These are phyloP conservation scores for Penicillium pancosmium DNA, from an alignment of 495 filamentous ascomycete species.

Conservation along the genomic window DNA sequence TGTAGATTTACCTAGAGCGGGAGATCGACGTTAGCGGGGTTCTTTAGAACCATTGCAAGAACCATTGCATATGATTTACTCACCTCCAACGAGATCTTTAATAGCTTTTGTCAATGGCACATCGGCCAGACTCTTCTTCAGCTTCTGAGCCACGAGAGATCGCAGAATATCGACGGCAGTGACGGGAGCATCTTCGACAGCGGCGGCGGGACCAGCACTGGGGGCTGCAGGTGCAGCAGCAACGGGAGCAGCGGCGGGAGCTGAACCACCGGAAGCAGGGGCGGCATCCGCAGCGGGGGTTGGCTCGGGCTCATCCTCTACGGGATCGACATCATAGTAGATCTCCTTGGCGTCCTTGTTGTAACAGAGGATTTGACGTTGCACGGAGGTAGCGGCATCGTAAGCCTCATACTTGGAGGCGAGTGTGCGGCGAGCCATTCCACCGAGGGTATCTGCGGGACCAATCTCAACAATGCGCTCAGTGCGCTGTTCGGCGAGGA, in stretches of 20 bases:
- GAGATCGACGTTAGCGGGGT: too few species aligned
- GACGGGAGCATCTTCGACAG: conserved; percentile 84
- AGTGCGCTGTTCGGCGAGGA: conserved; percentile 91
- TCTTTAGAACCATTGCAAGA: too few species aligned
- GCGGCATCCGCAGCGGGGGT: conserved; percentile 45
- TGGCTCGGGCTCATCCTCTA: conserved; percentile 82
- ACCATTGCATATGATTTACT: conserved; percentile 33
- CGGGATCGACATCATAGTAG: conserved; percentile 97
- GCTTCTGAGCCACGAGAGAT: conserved; percentile 93
- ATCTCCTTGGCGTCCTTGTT: conserved; percentile 99
- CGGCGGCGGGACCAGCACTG: conserved; percentile 83
- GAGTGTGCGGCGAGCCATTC: conserved; percentile 95
- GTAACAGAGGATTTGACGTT: conserved; percentile 98
- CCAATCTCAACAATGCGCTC: conserved; percentile 98
- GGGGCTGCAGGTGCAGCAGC: conserved; percentile 64
- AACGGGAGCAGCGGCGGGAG: conserved; percentile 53
- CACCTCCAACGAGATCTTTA: conserved; percentile 97
- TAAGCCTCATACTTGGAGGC: conserved; percentile 99
- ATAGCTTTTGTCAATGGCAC: conserved; percentile 96
- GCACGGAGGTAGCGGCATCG: conserved; percentile 92
- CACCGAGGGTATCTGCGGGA: conserved; percentile 95
- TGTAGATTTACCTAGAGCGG: conserved; percentile 82
- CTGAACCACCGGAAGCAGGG: conserved; percentile 34
- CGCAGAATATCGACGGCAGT: conserved; percentile 87
- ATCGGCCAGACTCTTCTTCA: conserved; percentile 90